Evolutionary conservation across 495 filamentous ascomycete genomes (phyloP), one percentile per base, ranked within the genome.

Genomic region (Penicillium canescens): DNA sequence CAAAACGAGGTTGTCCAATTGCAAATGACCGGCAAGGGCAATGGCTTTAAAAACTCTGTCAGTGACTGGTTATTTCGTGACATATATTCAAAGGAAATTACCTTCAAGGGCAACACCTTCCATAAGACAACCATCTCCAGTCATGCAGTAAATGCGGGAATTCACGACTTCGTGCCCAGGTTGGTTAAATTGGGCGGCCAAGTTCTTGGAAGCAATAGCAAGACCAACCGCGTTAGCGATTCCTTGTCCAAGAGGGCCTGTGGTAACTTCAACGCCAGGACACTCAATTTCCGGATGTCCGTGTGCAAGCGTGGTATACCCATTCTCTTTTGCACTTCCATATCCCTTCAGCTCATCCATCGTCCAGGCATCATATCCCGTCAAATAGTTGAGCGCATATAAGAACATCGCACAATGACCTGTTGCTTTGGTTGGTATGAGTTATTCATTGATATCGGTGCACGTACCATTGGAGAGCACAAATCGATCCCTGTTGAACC

Each of bases 401-500:
- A 76, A 72, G 53, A 79, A 79, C 31, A 82, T 56, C 43, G 70
- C 73, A 4, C 73, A 57, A 51, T 82, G 80, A 11, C 79, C 75
- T 66, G 42, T 10, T 11, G 13, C 9, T 11, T 28, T 10, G 2
- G 11, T 41, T 42, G 24, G 34, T 37, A 28, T 31, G 8, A 23
- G 33, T 35, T 41, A 38, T n/a, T 12, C 8, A 18, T 18, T 11
- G n/a, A 13, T 23, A 26, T 43, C 16, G 21, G 12, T 26, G n/a
- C n/a, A n/a, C 42, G 11, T 38, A 43, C 41, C 57, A 49, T 60
- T 55, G 21, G 90, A 95, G 61, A 95, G 86, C 9, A 95, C 86
- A 68, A 95, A 95, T 73, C 90, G 80, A 75, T 95, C 90, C 41
- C 90, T 80, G 78, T 93, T 91, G 59, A 89, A 61, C 90, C 89